Conservation (phyloP, 352 stramenopile genomes). For the Globisporangium paroecandrum region DNA sequence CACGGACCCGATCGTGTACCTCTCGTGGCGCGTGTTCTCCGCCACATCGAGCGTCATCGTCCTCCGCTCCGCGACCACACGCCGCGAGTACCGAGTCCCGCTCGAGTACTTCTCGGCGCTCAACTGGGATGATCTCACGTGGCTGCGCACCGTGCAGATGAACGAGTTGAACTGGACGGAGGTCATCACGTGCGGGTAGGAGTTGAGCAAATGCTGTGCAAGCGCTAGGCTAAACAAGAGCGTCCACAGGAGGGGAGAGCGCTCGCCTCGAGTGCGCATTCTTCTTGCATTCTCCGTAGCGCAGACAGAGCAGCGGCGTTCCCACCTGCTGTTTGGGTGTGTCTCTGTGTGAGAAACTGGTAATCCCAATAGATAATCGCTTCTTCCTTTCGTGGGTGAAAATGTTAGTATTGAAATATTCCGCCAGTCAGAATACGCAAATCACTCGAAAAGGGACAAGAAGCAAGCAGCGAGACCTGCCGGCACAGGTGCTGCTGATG, state of each 20-base stretch:
- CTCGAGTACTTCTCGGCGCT: not conserved
- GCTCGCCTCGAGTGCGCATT: not conserved
- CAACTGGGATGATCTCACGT: constrained; percentile 4
- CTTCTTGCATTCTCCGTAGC: not conserved
- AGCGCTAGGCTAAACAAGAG: not conserved
- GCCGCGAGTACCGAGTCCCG: not conserved
- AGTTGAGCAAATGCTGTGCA: not conserved
- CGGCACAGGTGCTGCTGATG: not conserved
- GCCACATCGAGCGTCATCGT: not conserved
- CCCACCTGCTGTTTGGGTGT: not conserved
- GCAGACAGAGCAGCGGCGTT: not conserved
- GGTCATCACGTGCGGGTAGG: constrained; percentile 7
- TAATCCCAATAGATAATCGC: not conserved
- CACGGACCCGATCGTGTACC: constrained; percentile 20
- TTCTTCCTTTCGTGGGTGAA: too few relatives aligned
- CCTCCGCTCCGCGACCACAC: not conserved
- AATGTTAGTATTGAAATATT: too few relatives aligned
- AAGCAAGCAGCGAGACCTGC: not conserved
- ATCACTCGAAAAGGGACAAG: not conserved
- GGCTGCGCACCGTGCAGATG: not conserved
- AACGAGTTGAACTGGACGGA: not conserved
- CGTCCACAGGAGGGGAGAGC: not conserved
- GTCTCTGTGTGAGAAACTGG: not conserved
- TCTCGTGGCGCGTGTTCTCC: not conserved
- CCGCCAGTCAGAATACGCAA: not conserved